Evolutionary conservation across 306 rosid genomes (phyloP), one percentile per base, ranked within the genome.

Genomic region (Potentilla sterilis): DNA sequence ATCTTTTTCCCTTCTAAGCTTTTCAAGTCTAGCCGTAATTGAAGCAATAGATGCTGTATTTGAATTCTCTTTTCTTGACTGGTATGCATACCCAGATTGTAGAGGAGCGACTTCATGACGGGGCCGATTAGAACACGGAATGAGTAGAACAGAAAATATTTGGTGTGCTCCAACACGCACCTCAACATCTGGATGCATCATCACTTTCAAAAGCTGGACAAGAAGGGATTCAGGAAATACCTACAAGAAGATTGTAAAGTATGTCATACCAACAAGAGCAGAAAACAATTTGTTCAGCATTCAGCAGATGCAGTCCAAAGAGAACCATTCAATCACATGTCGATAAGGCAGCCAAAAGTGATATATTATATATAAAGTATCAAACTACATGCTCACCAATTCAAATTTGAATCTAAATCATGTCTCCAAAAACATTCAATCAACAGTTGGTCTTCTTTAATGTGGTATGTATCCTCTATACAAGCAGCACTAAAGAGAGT

Each of bases 81-180:
- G 95, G 87, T 85, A 81, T 46, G 75, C 82, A 81, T 69, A 89
- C 82, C 89, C 81, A 35, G 85, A 82, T 82, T 76, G 91, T 58
- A 87, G 73, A 44, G 87, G 81, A 22, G 89, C 68, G 79, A 70
- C 83, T 75, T 86, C 97, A 38, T 80, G 87, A 11, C 51, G 75
- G 22, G 88, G 84, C 40, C 79, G 84, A 82, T 73, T 83, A 79
- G 89, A 90, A 82, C 83, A 85, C 35, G 97, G 97, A 78, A 87
- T 77, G 72, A 92, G 89, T 83, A 96, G 96, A 69, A 85, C 78
- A 61, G 93, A 96, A 81, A 96, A 92, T 83, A 92, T 85, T 67
- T 88, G 98, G 83, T 96, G 99, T 66, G 97, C 98, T 77, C 97
- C 99, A 55, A 92, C 77, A 77, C 98, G 92, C 48, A 91, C 92